Evolutionary conservation across 345 rosid genomes (phyloP).

Genomic region (Lepidium africanum): DNA sequence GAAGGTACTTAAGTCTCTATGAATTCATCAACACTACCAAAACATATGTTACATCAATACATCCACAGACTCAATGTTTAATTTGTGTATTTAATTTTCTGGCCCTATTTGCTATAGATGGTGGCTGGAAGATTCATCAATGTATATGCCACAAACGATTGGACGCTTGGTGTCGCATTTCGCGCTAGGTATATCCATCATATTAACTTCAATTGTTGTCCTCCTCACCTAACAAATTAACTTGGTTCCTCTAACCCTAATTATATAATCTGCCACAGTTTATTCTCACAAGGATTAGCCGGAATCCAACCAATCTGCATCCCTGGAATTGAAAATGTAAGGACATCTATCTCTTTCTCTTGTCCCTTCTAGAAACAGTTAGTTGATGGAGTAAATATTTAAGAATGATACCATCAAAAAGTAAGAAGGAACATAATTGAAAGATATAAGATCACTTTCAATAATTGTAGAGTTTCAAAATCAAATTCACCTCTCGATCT

Average conservation of each 20-base stretch:
- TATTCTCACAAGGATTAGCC: conserved; percentile 84
- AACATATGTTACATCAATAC: not conserved
- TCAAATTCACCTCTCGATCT: not conserved
- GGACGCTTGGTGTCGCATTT: conserved; percentile 94
- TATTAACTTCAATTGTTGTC: not conserved
- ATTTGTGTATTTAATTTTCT: not conserved
- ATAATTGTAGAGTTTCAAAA: not conserved
- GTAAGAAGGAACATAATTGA: no score
- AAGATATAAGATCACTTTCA: conserved; percentile 13
- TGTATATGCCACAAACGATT: conserved; percentile 79
- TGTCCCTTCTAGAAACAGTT: not conserved
- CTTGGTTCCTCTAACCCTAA: not conserved
- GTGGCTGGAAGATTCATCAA: conserved; percentile 95
- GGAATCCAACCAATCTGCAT: conserved; percentile 72
- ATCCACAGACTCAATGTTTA: not conserved
- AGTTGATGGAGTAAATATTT: not conserved
- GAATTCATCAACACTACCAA: not conserved
- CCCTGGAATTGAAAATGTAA: conserved; percentile 89
- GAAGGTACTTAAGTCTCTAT: conserved; percentile 42
- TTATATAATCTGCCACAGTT: conserved; percentile 34
- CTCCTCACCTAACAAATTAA: not conserved
- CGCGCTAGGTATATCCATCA: conserved; percentile 68
- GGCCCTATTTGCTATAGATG: conserved; percentile 43
- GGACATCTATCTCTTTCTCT: conserved; percentile 22
- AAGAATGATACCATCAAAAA: not conserved